These are phyloP conservation scores for Colletotrichum gloeosporioides DNA, from an alignment of 2,329 filamentous ascomycete genomes.

Conservation along the genomic window DNA sequence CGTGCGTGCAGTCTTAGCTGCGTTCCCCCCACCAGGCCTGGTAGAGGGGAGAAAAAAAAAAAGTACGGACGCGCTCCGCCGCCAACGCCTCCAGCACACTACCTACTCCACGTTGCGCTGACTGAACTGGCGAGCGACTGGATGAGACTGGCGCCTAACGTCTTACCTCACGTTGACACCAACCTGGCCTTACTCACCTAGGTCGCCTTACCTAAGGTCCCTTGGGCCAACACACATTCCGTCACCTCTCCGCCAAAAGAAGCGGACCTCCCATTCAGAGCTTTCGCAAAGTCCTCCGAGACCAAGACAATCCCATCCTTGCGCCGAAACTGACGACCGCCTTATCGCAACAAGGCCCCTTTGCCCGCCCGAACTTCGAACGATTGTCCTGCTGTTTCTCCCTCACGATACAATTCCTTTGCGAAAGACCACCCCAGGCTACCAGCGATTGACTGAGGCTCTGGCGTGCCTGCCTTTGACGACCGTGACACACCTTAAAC, in stretches of 20 bases:
- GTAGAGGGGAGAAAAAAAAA: background rate
- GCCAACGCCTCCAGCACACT: background rate
- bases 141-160: background rate
- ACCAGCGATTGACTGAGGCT: constrained; percentile 17
- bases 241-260: constrained; percentile 13
- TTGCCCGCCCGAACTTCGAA: constrained; percentile 4
- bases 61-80: constrained; percentile 1
- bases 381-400: constrained; percentile 2
- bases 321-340: constrained; percentile 16
- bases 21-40: background rate
- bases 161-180: background rate
- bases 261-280: constrained; percentile 18
- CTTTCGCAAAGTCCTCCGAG: constrained; percentile 8
- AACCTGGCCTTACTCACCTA: background rate
- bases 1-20: background rate
- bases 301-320: constrained; percentile 16
- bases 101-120: background rate
- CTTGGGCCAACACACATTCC: background rate
- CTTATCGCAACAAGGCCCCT: constrained; percentile 19
- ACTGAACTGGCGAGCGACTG: background rate
- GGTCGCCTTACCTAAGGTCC: constrained; percentile 12
- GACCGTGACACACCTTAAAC: background rate
- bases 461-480: constrained; percentile 10
- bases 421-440: constrained; percentile 1
- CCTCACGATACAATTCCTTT: constrained; percentile 17